Evolutionary conservation across 202 grass and related monocot genomes (phyloP).

Genomic region (Setaria viridis): DNA sequence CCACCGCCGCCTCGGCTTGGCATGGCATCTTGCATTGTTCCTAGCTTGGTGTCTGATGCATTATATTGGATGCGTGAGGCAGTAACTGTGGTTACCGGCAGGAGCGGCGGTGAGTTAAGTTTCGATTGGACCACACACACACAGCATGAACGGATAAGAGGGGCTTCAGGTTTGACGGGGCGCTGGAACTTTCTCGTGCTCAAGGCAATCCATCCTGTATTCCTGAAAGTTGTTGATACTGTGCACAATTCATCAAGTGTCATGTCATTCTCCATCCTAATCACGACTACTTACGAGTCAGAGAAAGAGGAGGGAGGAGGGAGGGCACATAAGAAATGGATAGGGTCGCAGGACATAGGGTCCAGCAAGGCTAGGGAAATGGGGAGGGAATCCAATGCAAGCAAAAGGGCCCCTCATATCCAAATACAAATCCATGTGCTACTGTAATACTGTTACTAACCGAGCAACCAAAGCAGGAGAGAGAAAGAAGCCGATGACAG

Average conservation of each 20-base stretch:
- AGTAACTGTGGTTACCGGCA: conserved; percentile 9
- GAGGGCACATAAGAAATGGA: background rate
- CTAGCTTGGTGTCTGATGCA: background rate
- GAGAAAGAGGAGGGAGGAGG: no score
- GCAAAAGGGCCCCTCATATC: background rate
- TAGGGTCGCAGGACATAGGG: background rate
- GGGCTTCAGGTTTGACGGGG: background rate
- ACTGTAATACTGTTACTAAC: no score
- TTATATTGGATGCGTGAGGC: background rate
- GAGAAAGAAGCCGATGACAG: no score
- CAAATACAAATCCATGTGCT: background rate
- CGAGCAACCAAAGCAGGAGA: no score
- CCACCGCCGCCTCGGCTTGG: no score
- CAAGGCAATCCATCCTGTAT: no score
- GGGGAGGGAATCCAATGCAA: background rate
- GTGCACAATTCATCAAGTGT: no score
- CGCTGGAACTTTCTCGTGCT: background rate
- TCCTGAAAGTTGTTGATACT: no score
- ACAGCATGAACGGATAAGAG: background rate
- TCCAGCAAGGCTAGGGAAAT: no score
- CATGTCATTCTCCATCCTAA: no score
- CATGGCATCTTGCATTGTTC: no score
- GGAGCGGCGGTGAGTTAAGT: conserved; percentile 26
- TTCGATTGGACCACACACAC: conserved; percentile 6
- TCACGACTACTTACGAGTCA: no score